Evolutionary conservation across 192 early-diverging fungal genomes (phyloP).

Genomic region (Coemansia biformis): DNA sequence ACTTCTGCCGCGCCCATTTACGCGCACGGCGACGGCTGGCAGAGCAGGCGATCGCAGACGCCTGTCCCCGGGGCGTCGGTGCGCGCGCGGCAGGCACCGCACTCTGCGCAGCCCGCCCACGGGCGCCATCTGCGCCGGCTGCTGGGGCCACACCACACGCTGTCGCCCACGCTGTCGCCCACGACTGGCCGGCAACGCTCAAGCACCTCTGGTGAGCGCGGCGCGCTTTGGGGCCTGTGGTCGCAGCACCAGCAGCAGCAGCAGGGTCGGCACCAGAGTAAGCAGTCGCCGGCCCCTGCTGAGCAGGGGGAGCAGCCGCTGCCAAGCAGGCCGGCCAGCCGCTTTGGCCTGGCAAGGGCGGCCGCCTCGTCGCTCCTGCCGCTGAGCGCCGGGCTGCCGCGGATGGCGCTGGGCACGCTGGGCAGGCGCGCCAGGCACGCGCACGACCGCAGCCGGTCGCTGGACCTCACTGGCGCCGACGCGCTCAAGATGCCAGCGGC

Average conservation of each 20-base stretch:
- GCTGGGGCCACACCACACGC: constrained; percentile 2
- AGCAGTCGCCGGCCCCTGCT: too few relatives aligned
- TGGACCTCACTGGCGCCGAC: constrained; percentile 19
- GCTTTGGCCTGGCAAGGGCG: not conserved
- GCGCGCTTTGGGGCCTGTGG: constrained; percentile 34
- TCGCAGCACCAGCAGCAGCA: constrained; percentile 4
- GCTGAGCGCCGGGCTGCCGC: constrained; percentile 5
- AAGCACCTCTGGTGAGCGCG: constrained; percentile 22
- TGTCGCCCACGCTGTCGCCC: constrained; percentile 19
- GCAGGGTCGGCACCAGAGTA: not conserved
- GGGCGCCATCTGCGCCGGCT: constrained; percentile 14
- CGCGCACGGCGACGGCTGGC: not conserved
- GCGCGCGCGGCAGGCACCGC: constrained; percentile 1
- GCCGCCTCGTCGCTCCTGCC: not conserved
- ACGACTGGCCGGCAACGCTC: constrained; percentile 8
- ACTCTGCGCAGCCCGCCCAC: constrained; percentile 12
- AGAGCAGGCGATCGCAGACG: constrained; percentile 14
- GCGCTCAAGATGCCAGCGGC: not conserved
- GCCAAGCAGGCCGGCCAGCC: too few relatives aligned
- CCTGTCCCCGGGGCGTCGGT: constrained; percentile 14
- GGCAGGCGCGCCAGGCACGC: not conserved
- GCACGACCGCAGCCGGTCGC: constrained; percentile 37
- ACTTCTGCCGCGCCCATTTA: constrained; percentile 1
- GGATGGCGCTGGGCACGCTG: not conserved
- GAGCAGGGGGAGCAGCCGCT: too few relatives aligned